Base-by-base conservation (phyloP, 2,329 filamentous ascomycete species). In the Fusarium duplospermum region DNA sequence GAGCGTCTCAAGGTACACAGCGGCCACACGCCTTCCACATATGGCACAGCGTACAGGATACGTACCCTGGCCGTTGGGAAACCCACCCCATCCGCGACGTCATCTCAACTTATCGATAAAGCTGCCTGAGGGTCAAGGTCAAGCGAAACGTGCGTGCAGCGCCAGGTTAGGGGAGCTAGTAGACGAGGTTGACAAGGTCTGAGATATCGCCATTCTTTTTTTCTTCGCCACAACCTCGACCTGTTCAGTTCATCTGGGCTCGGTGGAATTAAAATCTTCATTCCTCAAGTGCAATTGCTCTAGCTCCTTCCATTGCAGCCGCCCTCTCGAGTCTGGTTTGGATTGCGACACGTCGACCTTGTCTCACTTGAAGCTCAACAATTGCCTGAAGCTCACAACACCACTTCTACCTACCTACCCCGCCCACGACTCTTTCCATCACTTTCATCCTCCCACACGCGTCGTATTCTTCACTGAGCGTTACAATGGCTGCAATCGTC, bases 401-500 rank as follows among this genome's bases (percentile, higher is more conserved):
- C 42, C 73, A 76, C 57, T 18, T 31, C 47, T 47, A 54, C 33
- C 31, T 35, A 58, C 62, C 72, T 77, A 78, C 73, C 74, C 74
- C 68, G 69, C 70, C 77, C 68, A 66, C 68, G 57, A 72, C 74
- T 36, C 33, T 82, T 67, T 81, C 76, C 5, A 50, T 35, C 67
- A 36, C 56, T 64, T 72, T 66, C 64, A 64, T 72, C 69, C 33
- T 73, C 42, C 58, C 58, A 65, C 64, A 67, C 65, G 61, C 66
- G 61, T 72, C 64, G 62, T 69, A 62, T 65, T 61, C 40, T 35
- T 69, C 45, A 40, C 63, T 64, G 20, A 66, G 27, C 20, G 38
- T 67, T 31, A 33, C 40, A 75, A 85, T 84, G 83, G 76, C 82
- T 67, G 71, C 80, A 66, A 59, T 75, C 62, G 71, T 69, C 70